phyloP scores from a whole-genome alignment of 2,329 filamentous ascomycete species.

The Penicillium paneum region DNA sequence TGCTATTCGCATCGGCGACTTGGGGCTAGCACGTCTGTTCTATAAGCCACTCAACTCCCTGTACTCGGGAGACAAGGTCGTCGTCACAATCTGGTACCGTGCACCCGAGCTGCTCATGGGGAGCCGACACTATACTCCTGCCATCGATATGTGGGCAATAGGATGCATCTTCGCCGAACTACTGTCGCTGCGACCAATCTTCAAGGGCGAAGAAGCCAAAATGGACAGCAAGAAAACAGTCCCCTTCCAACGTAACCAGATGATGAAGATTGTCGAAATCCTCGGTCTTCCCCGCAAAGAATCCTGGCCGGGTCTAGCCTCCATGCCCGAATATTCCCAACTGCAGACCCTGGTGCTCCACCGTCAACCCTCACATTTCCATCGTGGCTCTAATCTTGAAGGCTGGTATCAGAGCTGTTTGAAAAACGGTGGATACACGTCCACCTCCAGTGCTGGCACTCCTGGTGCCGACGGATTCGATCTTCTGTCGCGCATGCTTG shows the following conservation, averaged over 20 bases:
- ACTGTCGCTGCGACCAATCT: constrained; percentile 84
- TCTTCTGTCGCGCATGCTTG: constrained; percentile 75
- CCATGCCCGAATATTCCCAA: constrained; percentile 83
- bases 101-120: constrained; percentile 91
- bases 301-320: constrained; percentile 76
- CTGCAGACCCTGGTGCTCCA: constrained; percentile 53
- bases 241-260: constrained; percentile 95
- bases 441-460: constrained; percentile 50
- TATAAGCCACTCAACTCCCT: constrained; percentile 89
- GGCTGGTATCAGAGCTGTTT: constrained; percentile 76
- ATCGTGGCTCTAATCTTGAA: constrained; percentile 61
- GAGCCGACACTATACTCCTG: constrained; percentile 92
- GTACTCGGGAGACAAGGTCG: constrained; percentile 93
- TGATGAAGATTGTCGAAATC: constrained; percentile 98
- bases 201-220: constrained; percentile 98
- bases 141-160: constrained; percentile 95
- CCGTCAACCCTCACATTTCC: constrained; percentile 48
- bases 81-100: constrained; percentile 98
- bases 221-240: constrained; percentile 98
- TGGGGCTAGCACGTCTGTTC: constrained; percentile 88
- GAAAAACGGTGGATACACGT: constrained; percentile 54
- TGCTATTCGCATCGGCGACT: constrained; percentile 89
- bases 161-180: constrained; percentile 98
- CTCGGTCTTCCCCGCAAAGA: constrained; percentile 87
- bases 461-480: constrained; percentile 76